These are phyloP conservation scores for Excoecaria agallocha DNA, from an alignment of 345 rosid species.

Conservation along the genomic window DNA sequence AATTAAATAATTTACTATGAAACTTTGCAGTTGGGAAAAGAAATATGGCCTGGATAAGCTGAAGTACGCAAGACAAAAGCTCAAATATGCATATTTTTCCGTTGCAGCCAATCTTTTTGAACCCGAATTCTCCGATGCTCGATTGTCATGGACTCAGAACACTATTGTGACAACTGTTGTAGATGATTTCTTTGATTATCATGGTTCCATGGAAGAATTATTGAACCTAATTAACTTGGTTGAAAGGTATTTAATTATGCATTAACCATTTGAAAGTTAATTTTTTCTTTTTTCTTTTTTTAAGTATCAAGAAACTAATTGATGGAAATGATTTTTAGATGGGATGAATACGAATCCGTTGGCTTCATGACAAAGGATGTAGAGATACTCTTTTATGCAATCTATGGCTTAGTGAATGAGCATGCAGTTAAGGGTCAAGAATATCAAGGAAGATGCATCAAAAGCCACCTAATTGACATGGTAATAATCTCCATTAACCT, in stretches of 20 bases:
- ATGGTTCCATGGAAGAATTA: constrained; percentile 13
- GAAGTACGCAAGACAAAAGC: constrained; percentile 17
- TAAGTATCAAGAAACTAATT: too few species aligned
- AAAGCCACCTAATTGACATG: neutral
- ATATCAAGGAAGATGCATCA: constrained; percentile 4
- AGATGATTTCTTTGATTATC: constrained; percentile 19
- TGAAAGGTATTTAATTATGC: constrained; percentile 4
- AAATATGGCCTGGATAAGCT: constrained; percentile 12
- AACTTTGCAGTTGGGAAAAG: constrained; percentile 18
- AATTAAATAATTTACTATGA: neutral
- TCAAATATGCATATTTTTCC: constrained; percentile 3
- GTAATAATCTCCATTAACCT: neutral
- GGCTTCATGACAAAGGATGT: constrained; percentile 5
- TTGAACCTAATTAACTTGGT: constrained; percentile 9
- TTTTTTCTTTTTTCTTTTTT: too few species aligned
- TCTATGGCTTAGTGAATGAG: neutral
- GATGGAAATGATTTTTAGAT: neutral
- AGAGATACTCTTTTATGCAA: constrained; percentile 3
- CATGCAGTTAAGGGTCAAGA: neutral
- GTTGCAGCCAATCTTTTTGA: neutral
- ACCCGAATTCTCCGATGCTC: constrained; percentile 11
- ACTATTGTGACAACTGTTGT: constrained; percentile 12
- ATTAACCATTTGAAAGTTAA: too few species aligned
- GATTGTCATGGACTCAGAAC: constrained; percentile 19
- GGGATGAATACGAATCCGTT: neutral